Conservation (phyloP, 2,329 filamentous ascomycete species). For the Colletotrichum acutatum region DNA sequence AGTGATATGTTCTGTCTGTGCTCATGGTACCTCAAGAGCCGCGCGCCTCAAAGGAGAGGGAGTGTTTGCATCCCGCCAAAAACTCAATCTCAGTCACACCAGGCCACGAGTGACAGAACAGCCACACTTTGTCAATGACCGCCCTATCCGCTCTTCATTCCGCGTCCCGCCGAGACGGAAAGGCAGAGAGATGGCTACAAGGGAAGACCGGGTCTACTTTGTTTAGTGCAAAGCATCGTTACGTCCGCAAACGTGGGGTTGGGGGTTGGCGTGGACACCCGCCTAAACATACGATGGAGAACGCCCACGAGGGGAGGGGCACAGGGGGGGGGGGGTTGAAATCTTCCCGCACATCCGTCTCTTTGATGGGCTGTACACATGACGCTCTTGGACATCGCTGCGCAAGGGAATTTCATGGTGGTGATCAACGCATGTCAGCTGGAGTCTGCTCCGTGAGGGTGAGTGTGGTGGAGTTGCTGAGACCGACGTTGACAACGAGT, state of each 20-base stretch:
- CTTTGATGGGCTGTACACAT: neutral
- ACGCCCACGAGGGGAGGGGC: neutral
- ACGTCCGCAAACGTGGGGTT: constrained; percentile 4
- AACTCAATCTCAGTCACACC: neutral
- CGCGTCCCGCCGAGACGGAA: no score
- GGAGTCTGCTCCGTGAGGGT: neutral
- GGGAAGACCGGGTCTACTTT: neutral
- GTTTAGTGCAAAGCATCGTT: neutral
- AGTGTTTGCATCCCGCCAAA: neutral
- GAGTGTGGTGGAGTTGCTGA: neutral
- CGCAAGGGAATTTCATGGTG: neutral
- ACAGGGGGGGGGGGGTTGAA: no score
- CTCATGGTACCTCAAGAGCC: neutral
- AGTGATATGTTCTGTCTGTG: neutral
- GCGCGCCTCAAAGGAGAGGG: neutral
- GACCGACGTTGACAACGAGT: constrained; percentile 5
- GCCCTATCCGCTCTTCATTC: neutral
- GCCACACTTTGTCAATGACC: neutral
- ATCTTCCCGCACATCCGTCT: no score
- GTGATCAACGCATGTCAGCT: neutral
- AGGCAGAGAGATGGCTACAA: neutral
- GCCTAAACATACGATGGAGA: neutral
- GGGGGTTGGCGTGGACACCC: neutral
- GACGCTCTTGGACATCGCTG: constrained; percentile 8
- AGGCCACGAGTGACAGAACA: neutral